Evolutionary conservation across 2,329 filamentous ascomycete genomes (phyloP), one percentile per base, ranked within the genome.

Genomic region (Trichoderma sp.): DNA sequence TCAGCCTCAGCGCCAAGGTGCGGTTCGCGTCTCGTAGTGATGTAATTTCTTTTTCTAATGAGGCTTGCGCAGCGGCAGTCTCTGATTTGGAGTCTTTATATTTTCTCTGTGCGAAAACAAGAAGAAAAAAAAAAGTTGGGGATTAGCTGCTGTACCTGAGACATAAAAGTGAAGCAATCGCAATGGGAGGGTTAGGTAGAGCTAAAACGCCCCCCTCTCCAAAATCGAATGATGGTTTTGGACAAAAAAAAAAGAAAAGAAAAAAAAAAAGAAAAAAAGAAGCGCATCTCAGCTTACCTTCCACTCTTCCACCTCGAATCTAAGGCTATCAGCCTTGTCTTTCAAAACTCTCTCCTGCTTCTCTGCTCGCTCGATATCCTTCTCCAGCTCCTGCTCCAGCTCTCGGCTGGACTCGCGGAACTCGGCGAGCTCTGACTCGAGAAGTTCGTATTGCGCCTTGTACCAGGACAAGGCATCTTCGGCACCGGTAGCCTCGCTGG

Each of bases 291-390:
- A 21, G 37, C 87, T 80, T 83, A 95, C 94, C 90, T 98, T 98
- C 96, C 96, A 99, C 81, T 99, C 96, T 69, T 98, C 94, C 0
- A 96, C 94, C 79, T 98, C 94, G 77, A 93, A 99, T 60, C 87
- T 89, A 71, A 97, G 80, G 46, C 85, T 87, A 79, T 98, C 95
- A 0, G 93, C 91, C 83, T 95, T 97, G 79, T 97, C 91, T 79
- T 94, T 90, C 74, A 97, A 81, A 72, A 89, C 85, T 72, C 94
- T 88, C 82, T 98, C 95, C 75, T 94, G 89, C 83, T 97, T 97
- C 84, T 99, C 96, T 55, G 94, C 94, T 55, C 93, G 91, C 75
- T 98, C 95, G 68, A 99, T 90, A 79, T 99, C 96, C 83, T 94
- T 96, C 81, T 99, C 96, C 65, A 99, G 85, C 81, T 98, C 96